Evolutionary conservation across 2,329 filamentous ascomycete species (phyloP).

Genomic region (Phialophora expanda): DNA sequence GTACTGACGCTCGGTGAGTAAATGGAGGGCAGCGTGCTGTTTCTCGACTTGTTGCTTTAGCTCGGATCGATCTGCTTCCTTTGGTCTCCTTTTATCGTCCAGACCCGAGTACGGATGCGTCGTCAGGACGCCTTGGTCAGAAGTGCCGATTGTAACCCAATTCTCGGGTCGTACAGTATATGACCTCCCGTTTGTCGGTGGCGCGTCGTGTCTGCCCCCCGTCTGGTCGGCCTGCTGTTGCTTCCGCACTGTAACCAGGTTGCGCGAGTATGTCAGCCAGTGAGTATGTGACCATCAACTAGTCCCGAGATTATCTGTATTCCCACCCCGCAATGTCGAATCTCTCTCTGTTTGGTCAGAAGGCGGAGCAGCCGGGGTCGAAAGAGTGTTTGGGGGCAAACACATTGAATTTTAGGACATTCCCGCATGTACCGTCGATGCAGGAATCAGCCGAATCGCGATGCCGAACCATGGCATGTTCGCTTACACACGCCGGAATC

Average conservation of each 20-base stretch:
- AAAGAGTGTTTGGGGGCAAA: not conserved
- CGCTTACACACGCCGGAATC: not conserved
- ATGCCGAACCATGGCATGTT: not conserved
- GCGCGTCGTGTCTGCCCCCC: too few species aligned
- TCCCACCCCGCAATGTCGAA: not conserved
- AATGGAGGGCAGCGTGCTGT: not conserved
- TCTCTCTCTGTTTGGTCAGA: not conserved
- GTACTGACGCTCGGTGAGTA: too few species aligned
- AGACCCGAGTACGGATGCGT: too few species aligned
- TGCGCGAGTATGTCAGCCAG: too few species aligned
- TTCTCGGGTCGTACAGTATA: not conserved
- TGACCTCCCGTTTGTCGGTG: not conserved
- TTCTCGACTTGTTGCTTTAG: not conserved
- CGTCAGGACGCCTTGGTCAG: not conserved
- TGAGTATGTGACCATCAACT: not conserved
- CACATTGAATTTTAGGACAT: too few species aligned
- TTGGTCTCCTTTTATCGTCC: not conserved
- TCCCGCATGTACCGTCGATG: conserved; percentile 3
- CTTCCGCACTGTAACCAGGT: too few species aligned
- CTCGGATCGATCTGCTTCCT: not conserved
- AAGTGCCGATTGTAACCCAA: not conserved
- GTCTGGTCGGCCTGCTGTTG: too few species aligned
- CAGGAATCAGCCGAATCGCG: not conserved
- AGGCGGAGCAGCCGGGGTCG: not conserved
- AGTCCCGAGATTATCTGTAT: not conserved